These are phyloP conservation scores for Phytopythium cucurbitacearum DNA, from an alignment of 352 stramenopile genomes.

Conservation along the genomic window DNA sequence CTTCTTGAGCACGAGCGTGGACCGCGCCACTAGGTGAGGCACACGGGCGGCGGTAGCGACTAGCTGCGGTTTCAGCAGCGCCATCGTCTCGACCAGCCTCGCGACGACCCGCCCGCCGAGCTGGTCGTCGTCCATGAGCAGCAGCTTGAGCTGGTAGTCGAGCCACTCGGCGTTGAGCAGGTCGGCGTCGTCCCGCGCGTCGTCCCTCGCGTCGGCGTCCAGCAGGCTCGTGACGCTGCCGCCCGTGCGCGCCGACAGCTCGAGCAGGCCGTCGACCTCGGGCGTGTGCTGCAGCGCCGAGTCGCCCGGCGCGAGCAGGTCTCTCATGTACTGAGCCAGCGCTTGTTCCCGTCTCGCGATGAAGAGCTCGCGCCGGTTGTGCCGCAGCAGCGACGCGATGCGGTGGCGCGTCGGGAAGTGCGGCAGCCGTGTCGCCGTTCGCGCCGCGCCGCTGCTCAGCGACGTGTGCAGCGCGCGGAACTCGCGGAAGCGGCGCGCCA, in stretches of 20 bases:
- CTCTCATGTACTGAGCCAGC: conserved; percentile 1
- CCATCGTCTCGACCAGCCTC: conserved; percentile 3
- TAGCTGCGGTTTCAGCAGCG: conserved; percentile 5
- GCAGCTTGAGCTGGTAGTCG: conserved; percentile 8
- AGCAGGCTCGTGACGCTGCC: not conserved
- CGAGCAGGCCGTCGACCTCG: not conserved
- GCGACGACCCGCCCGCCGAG: not conserved
- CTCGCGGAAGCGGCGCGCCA: conserved; percentile 3
- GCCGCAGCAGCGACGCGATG: conserved; percentile 1
- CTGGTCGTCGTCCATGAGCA: not conserved
- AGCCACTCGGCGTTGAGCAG: conserved; percentile 6
- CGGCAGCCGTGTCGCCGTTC: not conserved
- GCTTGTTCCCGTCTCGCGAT: conserved; percentile 1
- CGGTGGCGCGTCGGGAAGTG: conserved; percentile 1
- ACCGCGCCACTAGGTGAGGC: not conserved
- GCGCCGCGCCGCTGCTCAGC: not conserved
- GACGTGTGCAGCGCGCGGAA: conserved; percentile 3
- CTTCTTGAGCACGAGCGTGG: conserved; percentile 7
- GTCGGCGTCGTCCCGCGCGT: not conserved
- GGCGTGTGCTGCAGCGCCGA: not conserved
- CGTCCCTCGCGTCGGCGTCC: not conserved
- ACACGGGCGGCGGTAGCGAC: not conserved
- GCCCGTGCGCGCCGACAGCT: not conserved
- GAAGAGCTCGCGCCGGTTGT: conserved; percentile 3
- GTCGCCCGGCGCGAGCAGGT: not conserved